phyloP scores from a whole-genome alignment of 2,329 filamentous ascomycete genomes.

The Neoarthrinium moseri region DNA sequence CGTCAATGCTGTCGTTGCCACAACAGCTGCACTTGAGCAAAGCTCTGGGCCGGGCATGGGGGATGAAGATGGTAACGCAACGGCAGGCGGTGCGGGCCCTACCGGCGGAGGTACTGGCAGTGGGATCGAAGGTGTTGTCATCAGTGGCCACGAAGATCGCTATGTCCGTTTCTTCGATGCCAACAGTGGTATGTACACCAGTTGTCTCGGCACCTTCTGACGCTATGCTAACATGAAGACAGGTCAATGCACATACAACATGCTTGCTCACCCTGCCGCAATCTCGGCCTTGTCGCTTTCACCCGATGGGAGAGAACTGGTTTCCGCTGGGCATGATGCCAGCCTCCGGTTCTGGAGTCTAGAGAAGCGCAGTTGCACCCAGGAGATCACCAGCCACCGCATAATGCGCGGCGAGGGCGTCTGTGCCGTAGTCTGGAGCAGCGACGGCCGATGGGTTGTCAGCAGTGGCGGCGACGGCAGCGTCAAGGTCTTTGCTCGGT shows the following conservation, averaged over 20 bases:
- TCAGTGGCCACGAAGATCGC: constrained; percentile 94
- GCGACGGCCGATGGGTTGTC: constrained; percentile 91
- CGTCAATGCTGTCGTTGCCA: constrained; percentile 89
- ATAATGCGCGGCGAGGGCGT: constrained; percentile 96
- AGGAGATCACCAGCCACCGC: constrained; percentile 90
- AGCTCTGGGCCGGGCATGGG: constrained; percentile 56
- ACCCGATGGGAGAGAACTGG: constrained; percentile 89
- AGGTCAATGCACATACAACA: constrained; percentile 99
- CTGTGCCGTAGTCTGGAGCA: constrained; percentile 92
- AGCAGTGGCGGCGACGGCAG: constrained; percentile 93
- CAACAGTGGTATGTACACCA: constrained; percentile 78
- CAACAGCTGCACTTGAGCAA: constrained; percentile 79
- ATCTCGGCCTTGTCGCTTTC: constrained; percentile 91
- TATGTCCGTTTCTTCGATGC: constrained; percentile 98
- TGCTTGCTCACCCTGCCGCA: constrained; percentile 92
- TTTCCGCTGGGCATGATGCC: constrained; percentile 94
- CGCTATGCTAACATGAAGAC: constrained; percentile 6
- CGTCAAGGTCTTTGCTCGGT: constrained; percentile 83
- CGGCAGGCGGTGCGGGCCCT: constrained; percentile 65
- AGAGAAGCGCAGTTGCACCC: constrained; percentile 91
- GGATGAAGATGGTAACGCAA: constrained; percentile 65
- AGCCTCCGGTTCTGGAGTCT: constrained; percentile 96
- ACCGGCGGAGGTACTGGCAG: constrained; percentile 74
- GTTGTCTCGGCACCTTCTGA: background rate
- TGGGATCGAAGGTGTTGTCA: constrained; percentile 88